Evolutionary conservation across 305 asterid species (phyloP), one percentile per base, ranked within the genome.

Genomic region (Solanum hybrid): DNA sequence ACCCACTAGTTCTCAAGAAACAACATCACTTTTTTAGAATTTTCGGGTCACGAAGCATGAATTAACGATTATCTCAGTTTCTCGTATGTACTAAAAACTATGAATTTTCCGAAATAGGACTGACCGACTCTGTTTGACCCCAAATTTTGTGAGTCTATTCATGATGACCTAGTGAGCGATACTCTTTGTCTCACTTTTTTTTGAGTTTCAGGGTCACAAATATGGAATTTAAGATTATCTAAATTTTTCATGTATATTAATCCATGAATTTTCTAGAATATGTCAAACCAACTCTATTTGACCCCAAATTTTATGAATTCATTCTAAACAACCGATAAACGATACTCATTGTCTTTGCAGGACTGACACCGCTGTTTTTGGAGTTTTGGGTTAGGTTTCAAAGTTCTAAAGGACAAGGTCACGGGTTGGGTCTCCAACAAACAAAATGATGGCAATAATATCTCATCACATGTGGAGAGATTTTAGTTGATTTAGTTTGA

Each of bases 311-410:
- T 51, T 14, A 51, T 51, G 9, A 15, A 5, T 51, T 15, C 64
- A 51, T 51, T 51, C 0, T 0, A 14, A 14, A 51, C 0, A 1
- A 51, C 0, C 22, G 1, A 51, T 51, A 2, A 51, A 5, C 0
- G 64, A 51, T 51, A 51, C 22, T 5, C 64, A 5, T 51, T 14
- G 60, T 45, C 64, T 45, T 2, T 45, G 7, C 64, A 42, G 51
- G 1, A 42, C 56, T 42, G 4, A 42, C 56, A 42, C 12, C 56
- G 12, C 17, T 12, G 4, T 13, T 4, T 42, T 42, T 42, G 56
- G 56, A 42, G 17, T 2, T 12, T 42, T n/a, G 0, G 64, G 22
- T 45, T 45, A 0, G 64, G 64, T 45, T 45, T 45, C 2, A 45
- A 5, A 45, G 64, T 2, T 45, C n/a, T 14, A 15, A 45, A 45